Evolutionary conservation across 1,139 yeast species (phyloP).

Genomic region (Blastobotrys aristatus): DNA sequence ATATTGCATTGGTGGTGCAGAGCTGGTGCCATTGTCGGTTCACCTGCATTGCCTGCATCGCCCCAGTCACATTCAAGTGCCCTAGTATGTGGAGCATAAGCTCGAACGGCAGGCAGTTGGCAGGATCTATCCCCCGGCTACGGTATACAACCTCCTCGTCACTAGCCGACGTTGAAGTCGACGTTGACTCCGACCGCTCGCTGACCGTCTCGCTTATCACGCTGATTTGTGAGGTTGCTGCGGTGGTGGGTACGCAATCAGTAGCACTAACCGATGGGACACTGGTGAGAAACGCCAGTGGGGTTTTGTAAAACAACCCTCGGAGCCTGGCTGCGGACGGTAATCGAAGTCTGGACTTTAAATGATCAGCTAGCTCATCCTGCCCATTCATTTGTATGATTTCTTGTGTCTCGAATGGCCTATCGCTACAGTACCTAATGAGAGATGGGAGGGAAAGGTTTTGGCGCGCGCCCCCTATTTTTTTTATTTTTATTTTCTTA

Average conservation of each 20-base stretch:
- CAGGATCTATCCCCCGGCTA: constrained; percentile 23
- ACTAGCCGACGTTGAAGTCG: too few relatives aligned
- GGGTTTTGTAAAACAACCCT: constrained; percentile 7
- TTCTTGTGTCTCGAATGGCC: too few relatives aligned
- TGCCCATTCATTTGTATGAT: too few relatives aligned
- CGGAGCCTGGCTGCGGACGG: constrained; percentile 6
- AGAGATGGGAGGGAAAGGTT: background rate
- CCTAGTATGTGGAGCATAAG: constrained; percentile 24
- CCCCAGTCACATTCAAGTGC: constrained; percentile 21
- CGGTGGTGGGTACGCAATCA: too few relatives aligned
- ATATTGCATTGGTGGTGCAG: constrained; percentile 24
- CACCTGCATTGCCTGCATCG: constrained; percentile 25
- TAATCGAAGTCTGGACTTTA: background rate
- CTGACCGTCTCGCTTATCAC: background rate
- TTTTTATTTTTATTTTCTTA: too few relatives aligned
- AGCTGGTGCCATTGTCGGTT: constrained; percentile 25
- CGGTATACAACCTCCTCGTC: constrained; percentile 10
- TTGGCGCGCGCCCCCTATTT: background rate
- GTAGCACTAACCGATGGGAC: too few relatives aligned
- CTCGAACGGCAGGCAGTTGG: constrained; percentile 28
- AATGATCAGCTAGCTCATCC: background rate
- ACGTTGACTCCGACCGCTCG: too few relatives aligned
- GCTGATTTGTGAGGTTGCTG: background rate
- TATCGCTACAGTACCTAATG: too few relatives aligned
- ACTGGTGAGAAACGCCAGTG: constrained; percentile 7